These are phyloP conservation scores for Zizania palustris DNA, from an alignment of 202 grass and related monocot species.

Conservation along the genomic window DNA sequence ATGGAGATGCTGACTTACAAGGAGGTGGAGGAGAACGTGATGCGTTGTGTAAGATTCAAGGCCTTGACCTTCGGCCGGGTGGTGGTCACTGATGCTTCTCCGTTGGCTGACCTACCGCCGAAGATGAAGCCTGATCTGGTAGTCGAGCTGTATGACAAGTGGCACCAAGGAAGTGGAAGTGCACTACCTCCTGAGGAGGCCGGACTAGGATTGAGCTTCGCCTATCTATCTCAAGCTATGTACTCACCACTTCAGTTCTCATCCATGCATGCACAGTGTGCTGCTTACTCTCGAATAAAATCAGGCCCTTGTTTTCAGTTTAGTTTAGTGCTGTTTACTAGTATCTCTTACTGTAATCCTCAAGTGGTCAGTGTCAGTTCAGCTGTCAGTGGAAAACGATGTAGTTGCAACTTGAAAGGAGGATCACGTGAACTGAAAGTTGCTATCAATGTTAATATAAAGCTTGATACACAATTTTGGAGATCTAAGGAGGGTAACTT, in stretches of 20 bases:
- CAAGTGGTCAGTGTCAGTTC: too few relatives aligned
- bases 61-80: conserved; percentile 52
- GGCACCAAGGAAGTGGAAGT: conserved; percentile 71
- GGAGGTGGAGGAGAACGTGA: conserved; percentile 43
- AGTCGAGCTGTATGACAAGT: conserved; percentile 46
- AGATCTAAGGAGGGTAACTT: too few relatives aligned
- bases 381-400: too few relatives aligned
- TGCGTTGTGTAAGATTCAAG: conserved; percentile 46
- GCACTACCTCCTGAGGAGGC: conserved; percentile 52
- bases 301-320: background rate
- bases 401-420: too few relatives aligned
- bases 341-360: too few relatives aligned
- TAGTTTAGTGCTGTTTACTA: background rate
- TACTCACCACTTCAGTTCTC: conserved; percentile 4
- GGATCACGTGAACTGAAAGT: too few relatives aligned
- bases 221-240: background rate
- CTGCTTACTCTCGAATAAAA: background rate
- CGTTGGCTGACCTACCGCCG: background rate
- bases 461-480: too few relatives aligned
- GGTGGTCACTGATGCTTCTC: conserved; percentile 26
- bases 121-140: conserved; percentile 52
- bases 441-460: too few relatives aligned
- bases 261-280: background rate
- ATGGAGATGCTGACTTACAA: conserved; percentile 59
- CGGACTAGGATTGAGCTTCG: conserved; percentile 40